A percentile compares a stretch with the other conserved stretches of the same genome.
phyloP scores from a whole-genome alignment of 2,329 filamentous ascomycete species.

The Botrytis cinerea region DNA sequence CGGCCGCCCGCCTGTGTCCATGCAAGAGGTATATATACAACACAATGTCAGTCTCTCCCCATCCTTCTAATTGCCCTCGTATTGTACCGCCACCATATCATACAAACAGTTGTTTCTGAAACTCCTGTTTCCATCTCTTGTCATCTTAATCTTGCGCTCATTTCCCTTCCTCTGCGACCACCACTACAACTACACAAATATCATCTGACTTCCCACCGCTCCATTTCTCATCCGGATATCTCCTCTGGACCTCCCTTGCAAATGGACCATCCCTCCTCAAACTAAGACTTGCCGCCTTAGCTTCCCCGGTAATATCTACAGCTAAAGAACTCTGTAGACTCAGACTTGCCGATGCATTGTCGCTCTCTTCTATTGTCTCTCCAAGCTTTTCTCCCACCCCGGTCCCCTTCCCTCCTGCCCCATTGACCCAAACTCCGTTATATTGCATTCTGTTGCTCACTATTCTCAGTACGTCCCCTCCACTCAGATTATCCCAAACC shows the following conservation, averaged over 20 bases:
- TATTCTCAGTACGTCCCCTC: constrained; percentile 82
- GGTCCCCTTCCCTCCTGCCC: constrained; percentile 57
- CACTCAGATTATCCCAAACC: constrained; percentile 92
- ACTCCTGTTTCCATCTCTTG: neutral
- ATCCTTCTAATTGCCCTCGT: neutral
- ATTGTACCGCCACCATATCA: constrained; percentile 4
- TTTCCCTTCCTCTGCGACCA: constrained; percentile 67
- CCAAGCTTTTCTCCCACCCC: constrained; percentile 62
- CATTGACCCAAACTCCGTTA: constrained; percentile 71
- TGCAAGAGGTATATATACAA: constrained; percentile 11
- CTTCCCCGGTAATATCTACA: constrained; percentile 74
- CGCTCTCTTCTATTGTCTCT: constrained; percentile 52
- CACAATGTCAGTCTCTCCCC: neutral
- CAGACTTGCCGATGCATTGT: constrained; percentile 44
- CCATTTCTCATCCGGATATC: constrained; percentile 84
- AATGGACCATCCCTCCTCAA: constrained; percentile 85
- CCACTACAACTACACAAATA: constrained; percentile 80
- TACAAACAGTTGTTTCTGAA: neutral
- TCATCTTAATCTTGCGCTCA: neutral
- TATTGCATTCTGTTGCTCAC: constrained; percentile 75
- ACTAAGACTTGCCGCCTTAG: constrained; percentile 83
- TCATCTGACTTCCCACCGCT: constrained; percentile 94
- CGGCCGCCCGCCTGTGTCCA: neutral
- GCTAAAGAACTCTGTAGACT: constrained; percentile 75
- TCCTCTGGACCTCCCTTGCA: constrained; percentile 87